Evolutionary conservation across 1,139 yeast genomes (phyloP), one percentile per base, ranked within the genome.

Genomic region (Sugiyamaella neomexicana): DNA sequence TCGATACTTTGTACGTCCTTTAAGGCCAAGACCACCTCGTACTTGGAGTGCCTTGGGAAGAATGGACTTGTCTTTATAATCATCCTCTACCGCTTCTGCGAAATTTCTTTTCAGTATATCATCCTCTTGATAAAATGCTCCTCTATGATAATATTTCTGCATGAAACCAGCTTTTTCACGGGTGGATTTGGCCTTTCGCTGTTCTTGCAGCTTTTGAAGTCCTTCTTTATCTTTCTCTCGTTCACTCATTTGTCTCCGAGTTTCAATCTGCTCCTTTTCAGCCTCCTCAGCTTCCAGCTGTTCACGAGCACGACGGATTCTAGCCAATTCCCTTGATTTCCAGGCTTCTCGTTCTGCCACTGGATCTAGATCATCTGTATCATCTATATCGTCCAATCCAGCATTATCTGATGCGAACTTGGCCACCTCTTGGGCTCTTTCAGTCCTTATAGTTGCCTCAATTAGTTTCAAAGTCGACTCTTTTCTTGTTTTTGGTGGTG

Each of bases 281-380:
- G 61, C 60, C 59, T 77, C 81, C 23, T 66, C 68, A 25, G 63
- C 69, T 37, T 66, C 75, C 17, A 78, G 53, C 36, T 56, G 60
- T 13, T 67, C 70, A 25, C 76, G 65, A 50, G 80, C 83, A n/a
- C 84, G 72, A 50, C 68, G 62, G 50, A 73, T 63, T 39, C 86
- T 68, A 13, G 61, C 60, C 40, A 65, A 61, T 56, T 79, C 80
- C 6, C 85, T 72, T 27, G 61, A 53, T 53, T 72, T 71, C 85
- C 85, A 81, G 6, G 71, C 76, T 4, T 65, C 68, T 39, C 65
- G 65, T 62, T 81, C 86, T 1, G 61, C 65, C 43, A 71, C 78
- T 0, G 83, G 81, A 57, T 80, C 81, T 12, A 78, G 41, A 37
- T 77, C 82, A 61, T 81, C 86, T 0, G 83, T 79, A 59, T 81